Evolutionary conservation across 176 grass and related monocot genomes (phyloP), one percentile per base, ranked within the genome.

Genomic region (Phyllostachys edulis): DNA sequence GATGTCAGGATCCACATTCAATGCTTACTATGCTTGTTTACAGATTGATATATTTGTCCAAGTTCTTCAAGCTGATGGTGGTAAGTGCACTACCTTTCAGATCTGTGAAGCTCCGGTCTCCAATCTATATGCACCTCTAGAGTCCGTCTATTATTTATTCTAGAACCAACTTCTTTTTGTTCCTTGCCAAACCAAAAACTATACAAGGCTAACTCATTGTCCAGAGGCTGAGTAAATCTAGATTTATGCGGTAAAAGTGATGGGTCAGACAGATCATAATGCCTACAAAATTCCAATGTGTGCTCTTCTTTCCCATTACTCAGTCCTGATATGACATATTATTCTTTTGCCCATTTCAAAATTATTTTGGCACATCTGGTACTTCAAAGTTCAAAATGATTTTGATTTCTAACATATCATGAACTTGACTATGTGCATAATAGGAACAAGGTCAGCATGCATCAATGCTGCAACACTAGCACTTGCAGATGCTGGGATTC

Each of bases 51-150:
- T 99, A 86, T 96, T 92, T 92, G 93, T 99, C 45, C 91, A 99
- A 92, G 91, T 99, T 88, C 96, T 99, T 88, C 93, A 99, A 92
- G 93, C 93, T 90, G 91, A 99, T 94, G 93, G 91, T 81, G 96
- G 96, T 96, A 85, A 69, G 73, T 24, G 4, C 42, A 47, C 37
- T 65, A 47, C 49, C 44, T 84, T 90, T 69, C 18, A 44, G 34
- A 75, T 29, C 21, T 15, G 29, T 73, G 14, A 34, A 80, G 46
- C 27, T 65, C 15, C 18, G 3, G 13, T 57, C 64, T 64, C 20
- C 73, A 40, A 36, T 40, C 61, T 69, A 50, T 86, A 79, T 89
- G 55, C 34, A 39, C 21, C 36, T 50, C 34, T 63, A 54, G 44
- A 67, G 12, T 17, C 16, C 8, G 0, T 73, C 37, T 63, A 77